Evolutionary conservation across 768 basidiomycete genomes (phyloP).

Genomic region (Kwoniella sp.): DNA sequence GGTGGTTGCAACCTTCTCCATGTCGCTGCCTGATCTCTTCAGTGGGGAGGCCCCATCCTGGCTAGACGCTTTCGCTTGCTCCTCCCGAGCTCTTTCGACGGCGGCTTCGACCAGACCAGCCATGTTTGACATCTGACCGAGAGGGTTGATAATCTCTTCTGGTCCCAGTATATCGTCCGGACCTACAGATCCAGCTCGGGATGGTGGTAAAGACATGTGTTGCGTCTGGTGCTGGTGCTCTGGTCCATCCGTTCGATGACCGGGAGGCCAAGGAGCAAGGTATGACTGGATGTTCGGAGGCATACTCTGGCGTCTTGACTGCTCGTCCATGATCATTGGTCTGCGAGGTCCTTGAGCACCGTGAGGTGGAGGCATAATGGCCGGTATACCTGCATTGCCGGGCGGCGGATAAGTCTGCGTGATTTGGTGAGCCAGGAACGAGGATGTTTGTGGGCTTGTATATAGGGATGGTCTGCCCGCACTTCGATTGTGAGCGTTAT

Average conservation of each 20-base stretch:
- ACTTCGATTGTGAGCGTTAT: background rate
- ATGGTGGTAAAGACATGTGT: slow-evolving; percentile 47
- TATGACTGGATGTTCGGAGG: background rate
- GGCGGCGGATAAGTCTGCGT: background rate
- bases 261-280: background rate
- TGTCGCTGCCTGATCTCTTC: slow-evolving; percentile 15
- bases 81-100: slow-evolving; percentile 52
- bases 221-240: slow-evolving; percentile 20
- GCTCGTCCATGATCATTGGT: slow-evolving; percentile 16
- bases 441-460: background rate
- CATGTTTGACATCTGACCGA: slow-evolving; percentile 53
- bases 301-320: slow-evolving; percentile 13
- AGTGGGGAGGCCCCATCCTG: background rate
- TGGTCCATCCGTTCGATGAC: slow-evolving; percentile 4
- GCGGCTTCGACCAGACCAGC: slow-evolving; percentile 55
- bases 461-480: slow-evolving; percentile 6
- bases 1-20: slow-evolving; percentile 4
- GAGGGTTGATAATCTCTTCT: slow-evolving; percentile 57
- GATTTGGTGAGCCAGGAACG: background rate
- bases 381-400: slow-evolving; percentile 1
- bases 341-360: slow-evolving; percentile 1
- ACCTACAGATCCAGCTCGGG: slow-evolving; percentile 62
- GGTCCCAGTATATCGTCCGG: slow-evolving; percentile 67
- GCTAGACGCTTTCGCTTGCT: slow-evolving; percentile 21
- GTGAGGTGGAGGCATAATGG: background rate